Evolutionary conservation across 331 rosid genomes (phyloP).

Genomic region (Quercus tomentella): DNA sequence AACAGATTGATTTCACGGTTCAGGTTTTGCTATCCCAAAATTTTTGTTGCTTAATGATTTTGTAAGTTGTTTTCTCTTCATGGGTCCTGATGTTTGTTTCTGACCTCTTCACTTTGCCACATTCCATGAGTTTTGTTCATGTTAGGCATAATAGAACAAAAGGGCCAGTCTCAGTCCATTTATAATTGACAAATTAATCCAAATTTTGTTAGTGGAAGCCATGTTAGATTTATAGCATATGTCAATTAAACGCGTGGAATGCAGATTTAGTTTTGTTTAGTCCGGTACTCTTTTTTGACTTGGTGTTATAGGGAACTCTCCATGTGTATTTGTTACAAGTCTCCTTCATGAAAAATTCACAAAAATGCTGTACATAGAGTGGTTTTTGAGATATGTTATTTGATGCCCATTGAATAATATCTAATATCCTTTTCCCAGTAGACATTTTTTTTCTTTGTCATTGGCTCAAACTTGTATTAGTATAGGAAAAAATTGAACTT

Average conservation of each 20-base stretch:
- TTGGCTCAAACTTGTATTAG: not conserved
- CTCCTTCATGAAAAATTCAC: not conserved
- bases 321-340: not conserved
- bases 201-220: not conserved
- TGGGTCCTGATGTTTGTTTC: not conserved
- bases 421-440: not conserved
- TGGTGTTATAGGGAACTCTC: not conserved
- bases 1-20: constrained; percentile 56
- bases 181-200: not conserved
- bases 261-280: not conserved
- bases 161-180: not conserved
- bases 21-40: constrained; percentile 44
- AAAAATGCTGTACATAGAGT: not conserved
- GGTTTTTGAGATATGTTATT: not conserved
- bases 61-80: not conserved
- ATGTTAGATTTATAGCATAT: not conserved
- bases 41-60: not conserved
- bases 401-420: not conserved
- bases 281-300: not conserved
- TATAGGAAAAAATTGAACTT: not conserved
- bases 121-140: not conserved
- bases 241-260: not conserved
- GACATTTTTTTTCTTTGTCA: not conserved
- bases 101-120: not conserved
- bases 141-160: not conserved